Percentiles rank a stretch among this genome's conserved stretches.
Conservation (phyloP, 1,284 basidiomycete genomes). For the Ceratobasidium theobromae region DNA sequence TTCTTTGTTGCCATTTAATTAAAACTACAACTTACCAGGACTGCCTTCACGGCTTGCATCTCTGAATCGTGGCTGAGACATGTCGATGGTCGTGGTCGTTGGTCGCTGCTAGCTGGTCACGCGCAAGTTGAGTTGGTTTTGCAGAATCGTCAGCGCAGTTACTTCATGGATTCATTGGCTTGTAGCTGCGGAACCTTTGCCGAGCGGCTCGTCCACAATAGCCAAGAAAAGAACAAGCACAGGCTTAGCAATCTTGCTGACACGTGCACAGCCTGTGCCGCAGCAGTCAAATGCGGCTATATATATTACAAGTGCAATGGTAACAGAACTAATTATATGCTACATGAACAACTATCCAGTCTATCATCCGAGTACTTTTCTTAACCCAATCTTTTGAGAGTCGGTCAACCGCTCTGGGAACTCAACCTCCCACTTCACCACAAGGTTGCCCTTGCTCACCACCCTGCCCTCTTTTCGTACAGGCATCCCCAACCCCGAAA, state of each 20-base stretch:
- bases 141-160: neutral
- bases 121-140: slow-evolving; percentile 3
- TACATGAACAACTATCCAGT: slow-evolving; percentile 20
- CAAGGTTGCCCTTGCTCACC: slow-evolving; percentile 78
- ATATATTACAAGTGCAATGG: slow-evolving; percentile 9
- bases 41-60: slow-evolving; percentile 18
- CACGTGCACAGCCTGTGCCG: neutral
- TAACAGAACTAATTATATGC: slow-evolving; percentile 4
- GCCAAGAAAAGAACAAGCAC: slow-evolving; percentile 24
- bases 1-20: neutral
- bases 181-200: slow-evolving; percentile 9
- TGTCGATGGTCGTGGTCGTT: slow-evolving; percentile 6
- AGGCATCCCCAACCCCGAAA: slow-evolving; percentile 87
- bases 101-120: slow-evolving; percentile 5
- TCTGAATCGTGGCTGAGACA: slow-evolving; percentile 20
- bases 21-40: slow-evolving; percentile 11
- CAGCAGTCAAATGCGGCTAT: neutral
- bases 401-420: slow-evolving; percentile 78
- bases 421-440: slow-evolving; percentile 78
- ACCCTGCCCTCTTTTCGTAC: slow-evolving; percentile 75
- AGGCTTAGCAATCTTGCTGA: neutral
- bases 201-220: neutral
- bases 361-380: slow-evolving; percentile 61
- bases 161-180: neutral
- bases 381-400: slow-evolving; percentile 75